A percentile compares a stretch with the other conserved stretches of the same genome.
Evolutionary conservation across 371 early-diverging fungal species (phyloP).

Genomic region (Apophysomyces sp.): DNA sequence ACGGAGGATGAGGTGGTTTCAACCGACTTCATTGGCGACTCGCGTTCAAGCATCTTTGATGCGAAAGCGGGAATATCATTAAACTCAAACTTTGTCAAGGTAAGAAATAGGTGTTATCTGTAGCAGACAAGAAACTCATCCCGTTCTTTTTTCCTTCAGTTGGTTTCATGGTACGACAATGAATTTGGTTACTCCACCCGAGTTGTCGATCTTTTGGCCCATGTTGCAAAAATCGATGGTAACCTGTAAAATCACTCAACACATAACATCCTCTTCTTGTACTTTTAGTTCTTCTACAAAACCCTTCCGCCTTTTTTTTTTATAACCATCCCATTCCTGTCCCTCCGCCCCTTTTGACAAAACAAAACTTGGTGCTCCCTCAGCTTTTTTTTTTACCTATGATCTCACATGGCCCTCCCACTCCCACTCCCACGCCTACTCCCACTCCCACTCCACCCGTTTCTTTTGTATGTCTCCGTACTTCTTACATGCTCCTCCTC

Average conservation of each 20-base stretch:
- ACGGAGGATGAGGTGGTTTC: conserved; percentile 98
- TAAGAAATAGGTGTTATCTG: conserved; percentile 1
- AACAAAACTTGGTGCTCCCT: background rate
- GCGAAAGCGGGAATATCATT: conserved; percentile 96
- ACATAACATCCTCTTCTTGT: background rate
- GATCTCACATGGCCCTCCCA: background rate
- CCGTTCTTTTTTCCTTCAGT: conserved; percentile 20
- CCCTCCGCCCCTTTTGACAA: background rate
- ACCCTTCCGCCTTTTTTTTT: background rate
- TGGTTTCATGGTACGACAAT: conserved; percentile 97
- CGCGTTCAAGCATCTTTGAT: conserved; percentile 94
- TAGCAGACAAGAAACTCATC: background rate
- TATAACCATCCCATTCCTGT: background rate
- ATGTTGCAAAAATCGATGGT: conserved; percentile 18
- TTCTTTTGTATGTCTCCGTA: conserved; percentile 3
- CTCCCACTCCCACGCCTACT: background rate
- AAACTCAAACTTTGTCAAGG: conserved; percentile 95
- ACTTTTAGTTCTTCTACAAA: background rate
- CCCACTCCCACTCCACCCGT: background rate
- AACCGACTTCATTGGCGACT: conserved; percentile 92
- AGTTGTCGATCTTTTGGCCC: conserved; percentile 19
- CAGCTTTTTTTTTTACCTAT: background rate
- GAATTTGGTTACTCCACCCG: conserved; percentile 88
- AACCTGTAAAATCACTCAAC: conserved; percentile 10
- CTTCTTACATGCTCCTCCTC: background rate